These are phyloP conservation scores for Populus hybrid DNA, from an alignment of 441 rosid species.

Conservation along the genomic window DNA sequence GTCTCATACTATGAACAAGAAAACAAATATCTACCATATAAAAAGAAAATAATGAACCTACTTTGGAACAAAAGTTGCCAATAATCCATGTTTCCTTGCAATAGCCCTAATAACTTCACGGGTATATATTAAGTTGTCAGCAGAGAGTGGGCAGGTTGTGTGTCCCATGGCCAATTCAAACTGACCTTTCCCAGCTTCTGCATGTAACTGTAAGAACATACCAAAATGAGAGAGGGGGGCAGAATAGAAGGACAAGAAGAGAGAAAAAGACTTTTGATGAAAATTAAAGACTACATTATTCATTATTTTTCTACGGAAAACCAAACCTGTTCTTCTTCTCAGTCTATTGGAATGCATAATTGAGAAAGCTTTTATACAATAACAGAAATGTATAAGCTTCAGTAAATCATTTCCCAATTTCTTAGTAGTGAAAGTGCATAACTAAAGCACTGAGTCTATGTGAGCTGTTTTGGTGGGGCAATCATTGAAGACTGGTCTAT, in stretches of 20 bases:
- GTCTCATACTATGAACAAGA: slow-evolving; percentile 1
- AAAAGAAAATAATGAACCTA: slow-evolving; percentile 35
- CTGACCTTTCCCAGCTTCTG: slow-evolving; percentile 94
- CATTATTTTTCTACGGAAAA: not conserved
- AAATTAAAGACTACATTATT: not conserved
- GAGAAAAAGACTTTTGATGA: not conserved
- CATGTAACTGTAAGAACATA: slow-evolving; percentile 55
- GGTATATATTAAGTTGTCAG: slow-evolving; percentile 74
- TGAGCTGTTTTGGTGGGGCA: not conserved
- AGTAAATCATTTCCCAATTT: not conserved
- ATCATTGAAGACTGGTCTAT: not conserved
- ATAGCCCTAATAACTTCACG: slow-evolving; percentile 79
- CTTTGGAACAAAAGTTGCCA: slow-evolving; percentile 95
- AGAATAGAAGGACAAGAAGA: not conserved
- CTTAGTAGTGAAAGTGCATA: not conserved
- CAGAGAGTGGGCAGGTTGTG: slow-evolving; percentile 49
- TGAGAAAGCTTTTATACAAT: not conserved
- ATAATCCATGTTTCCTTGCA: slow-evolving; percentile 75
- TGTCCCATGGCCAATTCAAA: slow-evolving; percentile 77
- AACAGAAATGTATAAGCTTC: not conserved
- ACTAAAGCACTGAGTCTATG: not conserved
- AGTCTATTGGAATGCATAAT: not conserved
- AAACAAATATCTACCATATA: not conserved
- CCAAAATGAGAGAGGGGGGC: slow-evolving; percentile 4
- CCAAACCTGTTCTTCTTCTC: not conserved